These are phyloP conservation scores for Chrysoporthe austroafricana DNA, from an alignment of 2,329 filamentous ascomycete genomes.

Conservation along the genomic window DNA sequence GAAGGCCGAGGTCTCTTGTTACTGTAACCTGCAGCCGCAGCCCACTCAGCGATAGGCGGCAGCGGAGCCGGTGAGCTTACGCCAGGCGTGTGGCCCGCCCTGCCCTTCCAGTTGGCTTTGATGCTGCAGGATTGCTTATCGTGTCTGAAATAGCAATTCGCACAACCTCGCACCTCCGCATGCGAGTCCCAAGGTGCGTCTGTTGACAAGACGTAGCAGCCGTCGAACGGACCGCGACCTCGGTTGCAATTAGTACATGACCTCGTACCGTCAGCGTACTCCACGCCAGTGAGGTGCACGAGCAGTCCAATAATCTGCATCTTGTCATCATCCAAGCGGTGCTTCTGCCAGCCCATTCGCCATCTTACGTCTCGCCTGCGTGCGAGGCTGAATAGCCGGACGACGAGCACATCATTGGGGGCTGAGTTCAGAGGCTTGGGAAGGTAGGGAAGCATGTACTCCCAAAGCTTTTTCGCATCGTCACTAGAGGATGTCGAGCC, in stretches of 20 bases:
- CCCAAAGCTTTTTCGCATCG: conserved; percentile 20
- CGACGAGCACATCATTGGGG: conserved; percentile 1
- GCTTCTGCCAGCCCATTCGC: conserved; percentile 5
- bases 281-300: conserved; percentile 23
- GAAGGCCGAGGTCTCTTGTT: conserved; percentile 14
- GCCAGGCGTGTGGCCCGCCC: not conserved
- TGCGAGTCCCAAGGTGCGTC: conserved; percentile 10
- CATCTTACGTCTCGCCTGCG: conserved; percentile 14
- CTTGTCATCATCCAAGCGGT: conserved; percentile 14
- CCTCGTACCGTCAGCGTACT: not conserved
- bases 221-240: conserved; percentile 21
- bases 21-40: not conserved
- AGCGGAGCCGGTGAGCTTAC: not conserved
- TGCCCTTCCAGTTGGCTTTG: conserved; percentile 18
- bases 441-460: conserved; percentile 23
- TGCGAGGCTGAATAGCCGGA: conserved; percentile 14
- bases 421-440: conserved; percentile 1
- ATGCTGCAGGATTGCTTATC: conserved; percentile 17
- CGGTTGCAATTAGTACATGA: conserved; percentile 15
- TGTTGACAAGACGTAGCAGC: conserved; percentile 14
- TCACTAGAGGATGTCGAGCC: not conserved
- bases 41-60: conserved; percentile 16
- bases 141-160: conserved; percentile 25
- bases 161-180: conserved; percentile 11
- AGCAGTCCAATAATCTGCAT: conserved; percentile 20